Conservation (phyloP, 495 filamentous ascomycete genomes). For the Penicillium subrubescens region DNA sequence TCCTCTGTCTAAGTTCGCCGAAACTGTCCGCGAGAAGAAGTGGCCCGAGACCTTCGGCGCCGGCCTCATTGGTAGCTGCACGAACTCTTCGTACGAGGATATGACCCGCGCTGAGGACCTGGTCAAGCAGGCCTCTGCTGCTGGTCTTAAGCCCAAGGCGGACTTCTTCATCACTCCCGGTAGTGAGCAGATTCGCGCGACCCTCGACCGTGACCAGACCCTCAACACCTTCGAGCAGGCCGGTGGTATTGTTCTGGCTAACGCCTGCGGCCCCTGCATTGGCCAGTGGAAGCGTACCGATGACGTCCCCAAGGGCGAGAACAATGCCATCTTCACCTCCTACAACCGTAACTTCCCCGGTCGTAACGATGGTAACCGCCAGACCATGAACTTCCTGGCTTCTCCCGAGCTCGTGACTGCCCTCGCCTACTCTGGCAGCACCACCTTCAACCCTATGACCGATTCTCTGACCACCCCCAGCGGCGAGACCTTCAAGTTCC, state of each 20-base stretch:
- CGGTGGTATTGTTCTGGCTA: constrained; percentile 87
- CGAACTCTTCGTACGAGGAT: constrained; percentile 97
- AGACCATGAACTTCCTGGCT: constrained; percentile 98
- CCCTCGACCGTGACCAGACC: constrained; percentile 82
- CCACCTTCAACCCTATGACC: constrained; percentile 95
- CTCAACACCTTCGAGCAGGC: constrained; percentile 84
- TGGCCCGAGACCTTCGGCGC: constrained; percentile 93
- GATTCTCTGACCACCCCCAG: constrained; percentile 81
- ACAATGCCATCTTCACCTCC: constrained; percentile 94
- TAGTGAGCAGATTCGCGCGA: constrained; percentile 94
- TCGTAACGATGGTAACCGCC: constrained; percentile 93
- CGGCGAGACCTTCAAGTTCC: constrained; percentile 82
- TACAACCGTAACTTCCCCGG: constrained; percentile 99
- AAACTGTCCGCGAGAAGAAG: constrained; percentile 76
- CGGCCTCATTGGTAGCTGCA: constrained; percentile 95
- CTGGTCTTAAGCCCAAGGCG: constrained; percentile 82
- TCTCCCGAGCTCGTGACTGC: constrained; percentile 96
- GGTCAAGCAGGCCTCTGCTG: constrained; percentile 84
- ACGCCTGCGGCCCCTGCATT: constrained; percentile 94
- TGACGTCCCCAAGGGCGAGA: constrained; percentile 73
- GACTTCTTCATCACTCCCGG: constrained; percentile 96
- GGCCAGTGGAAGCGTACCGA: constrained; percentile 97
- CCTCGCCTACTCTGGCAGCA: constrained; percentile 87
- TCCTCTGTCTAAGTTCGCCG: constrained; percentile 83
- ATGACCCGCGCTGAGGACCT: constrained; percentile 94